phyloP scores from a whole-genome alignment of 2,329 filamentous ascomycete genomes.

The Hymenoscyphus salicellus region DNA sequence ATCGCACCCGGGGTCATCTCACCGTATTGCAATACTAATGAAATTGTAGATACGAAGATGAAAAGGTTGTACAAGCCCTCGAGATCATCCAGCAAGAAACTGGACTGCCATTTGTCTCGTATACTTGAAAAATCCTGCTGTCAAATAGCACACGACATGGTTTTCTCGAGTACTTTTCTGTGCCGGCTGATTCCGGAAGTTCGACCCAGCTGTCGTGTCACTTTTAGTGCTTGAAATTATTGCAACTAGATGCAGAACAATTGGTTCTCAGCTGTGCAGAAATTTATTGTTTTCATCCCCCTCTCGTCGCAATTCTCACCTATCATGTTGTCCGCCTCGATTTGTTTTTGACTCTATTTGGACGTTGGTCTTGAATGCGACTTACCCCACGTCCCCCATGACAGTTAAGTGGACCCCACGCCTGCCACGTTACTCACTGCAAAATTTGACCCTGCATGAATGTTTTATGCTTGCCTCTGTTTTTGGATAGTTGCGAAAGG shows the following conservation, averaged over 20 bases:
- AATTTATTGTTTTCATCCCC: not conserved
- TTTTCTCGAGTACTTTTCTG: not conserved
- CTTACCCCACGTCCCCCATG: conserved; percentile 24
- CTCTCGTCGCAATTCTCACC: not conserved
- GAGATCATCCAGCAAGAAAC: conserved; percentile 37
- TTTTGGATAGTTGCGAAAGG: not conserved
- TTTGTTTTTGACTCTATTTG: not conserved
- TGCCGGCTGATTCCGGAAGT: not conserved
- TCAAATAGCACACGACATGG: not conserved
- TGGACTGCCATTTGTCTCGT: conserved; percentile 34
- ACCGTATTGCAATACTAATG: not conserved
- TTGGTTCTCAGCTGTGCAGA: not conserved
- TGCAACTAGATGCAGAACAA: not conserved
- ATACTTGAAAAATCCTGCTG: conserved; percentile 20
- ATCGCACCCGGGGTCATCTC: not conserved
- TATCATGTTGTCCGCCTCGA: not conserved
- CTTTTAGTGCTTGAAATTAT: not conserved
- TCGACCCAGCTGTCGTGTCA: not conserved
- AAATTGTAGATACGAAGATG: conserved; percentile 37
- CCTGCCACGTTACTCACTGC: conserved; percentile 22
- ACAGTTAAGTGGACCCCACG: conserved; percentile 19
- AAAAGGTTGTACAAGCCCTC: conserved; percentile 38
- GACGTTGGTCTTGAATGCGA: conserved; percentile 6
- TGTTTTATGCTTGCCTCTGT: not conserved
- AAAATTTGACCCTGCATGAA: conserved; percentile 8